phyloP scores from a whole-genome alignment of 352 stramenopile genomes.

The Phytopythium chamaehyphon region DNA sequence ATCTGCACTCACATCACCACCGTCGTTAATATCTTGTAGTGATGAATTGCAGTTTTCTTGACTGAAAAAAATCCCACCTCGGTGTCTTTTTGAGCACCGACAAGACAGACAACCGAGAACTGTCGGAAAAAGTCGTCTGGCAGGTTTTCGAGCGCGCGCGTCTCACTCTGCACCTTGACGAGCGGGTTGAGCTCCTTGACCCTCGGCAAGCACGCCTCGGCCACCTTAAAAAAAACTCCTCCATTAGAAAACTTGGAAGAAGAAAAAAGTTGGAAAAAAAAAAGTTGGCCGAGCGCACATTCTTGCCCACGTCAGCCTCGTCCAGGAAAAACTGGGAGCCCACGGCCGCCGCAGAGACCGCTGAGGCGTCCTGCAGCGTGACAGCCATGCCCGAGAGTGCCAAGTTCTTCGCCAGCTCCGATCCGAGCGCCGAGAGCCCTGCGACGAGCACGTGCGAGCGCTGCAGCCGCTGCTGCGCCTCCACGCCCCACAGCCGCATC shows the following conservation, averaged over 20 bases:
- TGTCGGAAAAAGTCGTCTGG: slow-evolving; percentile 77
- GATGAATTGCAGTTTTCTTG: too few species aligned
- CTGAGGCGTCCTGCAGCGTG: slow-evolving; percentile 86
- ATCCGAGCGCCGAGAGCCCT: slow-evolving; percentile 77
- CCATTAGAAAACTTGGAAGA: not conserved
- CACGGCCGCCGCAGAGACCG: slow-evolving; percentile 40
- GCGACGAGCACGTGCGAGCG: slow-evolving; percentile 87
- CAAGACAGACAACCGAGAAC: slow-evolving; percentile 85
- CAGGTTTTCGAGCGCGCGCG: slow-evolving; percentile 38
- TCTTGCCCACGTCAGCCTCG: slow-evolving; percentile 61
- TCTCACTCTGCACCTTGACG: slow-evolving; percentile 81
- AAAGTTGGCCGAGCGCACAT: too few species aligned
- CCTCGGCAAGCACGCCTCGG: slow-evolving; percentile 66
- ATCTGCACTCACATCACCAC: slow-evolving; percentile 13
- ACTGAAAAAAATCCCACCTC: slow-evolving; percentile 20
- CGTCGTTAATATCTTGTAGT: not conserved
- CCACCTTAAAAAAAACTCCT: slow-evolving; percentile 40
- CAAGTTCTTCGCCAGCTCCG: slow-evolving; percentile 97
- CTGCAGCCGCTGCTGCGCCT: slow-evolving; percentile 93
- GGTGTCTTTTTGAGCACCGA: slow-evolving; percentile 34
- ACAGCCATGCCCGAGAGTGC: slow-evolving; percentile 94
- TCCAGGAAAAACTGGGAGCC: slow-evolving; percentile 86
- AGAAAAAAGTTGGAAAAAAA: too few species aligned
- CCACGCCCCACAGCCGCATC: slow-evolving; percentile 98
- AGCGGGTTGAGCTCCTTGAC: slow-evolving; percentile 95